Conservation (phyloP, 169 alveolate genomes). For the Plasmodium gallinaceum region DNA sequence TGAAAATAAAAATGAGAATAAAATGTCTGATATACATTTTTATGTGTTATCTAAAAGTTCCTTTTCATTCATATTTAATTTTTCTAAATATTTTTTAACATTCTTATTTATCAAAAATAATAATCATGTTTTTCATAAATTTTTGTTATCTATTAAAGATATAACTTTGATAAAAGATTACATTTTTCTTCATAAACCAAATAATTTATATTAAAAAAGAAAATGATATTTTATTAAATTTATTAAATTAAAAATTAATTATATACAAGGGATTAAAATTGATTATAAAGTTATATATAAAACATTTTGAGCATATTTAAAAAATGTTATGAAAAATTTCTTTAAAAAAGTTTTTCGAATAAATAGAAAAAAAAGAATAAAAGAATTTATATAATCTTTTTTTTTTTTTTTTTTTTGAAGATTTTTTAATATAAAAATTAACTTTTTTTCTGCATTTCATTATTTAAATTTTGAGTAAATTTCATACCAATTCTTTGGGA, state of each 20-base stretch:
- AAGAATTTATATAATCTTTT: too few relatives aligned
- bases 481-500: constrained; percentile 85
- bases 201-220: constrained; percentile 27
- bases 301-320: too few relatives aligned
- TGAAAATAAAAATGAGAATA: constrained; percentile 37
- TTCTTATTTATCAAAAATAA: constrained; percentile 68
- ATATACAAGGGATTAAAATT: neutral
- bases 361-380: too few relatives aligned
- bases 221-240: neutral
- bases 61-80: constrained; percentile 72
- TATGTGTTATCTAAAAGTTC: constrained; percentile 53
- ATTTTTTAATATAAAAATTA: neutral
- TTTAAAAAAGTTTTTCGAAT: too few relatives aligned
- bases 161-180: constrained; percentile 17
- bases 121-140: constrained; percentile 30
- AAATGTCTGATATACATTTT: constrained; percentile 36
- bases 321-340: too few relatives aligned
- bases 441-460: constrained; percentile 62
- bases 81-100: constrained; percentile 70
- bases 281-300: neutral
- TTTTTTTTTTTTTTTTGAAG: too few relatives aligned
- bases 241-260: constrained; percentile 3
- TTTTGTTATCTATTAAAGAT: constrained; percentile 21
- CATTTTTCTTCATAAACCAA: constrained; percentile 60
- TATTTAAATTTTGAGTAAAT: constrained; percentile 83